phyloP scores from a whole-genome alignment of 768 basidiomycete genomes.

The Sistotremastrum suecicum region DNA sequence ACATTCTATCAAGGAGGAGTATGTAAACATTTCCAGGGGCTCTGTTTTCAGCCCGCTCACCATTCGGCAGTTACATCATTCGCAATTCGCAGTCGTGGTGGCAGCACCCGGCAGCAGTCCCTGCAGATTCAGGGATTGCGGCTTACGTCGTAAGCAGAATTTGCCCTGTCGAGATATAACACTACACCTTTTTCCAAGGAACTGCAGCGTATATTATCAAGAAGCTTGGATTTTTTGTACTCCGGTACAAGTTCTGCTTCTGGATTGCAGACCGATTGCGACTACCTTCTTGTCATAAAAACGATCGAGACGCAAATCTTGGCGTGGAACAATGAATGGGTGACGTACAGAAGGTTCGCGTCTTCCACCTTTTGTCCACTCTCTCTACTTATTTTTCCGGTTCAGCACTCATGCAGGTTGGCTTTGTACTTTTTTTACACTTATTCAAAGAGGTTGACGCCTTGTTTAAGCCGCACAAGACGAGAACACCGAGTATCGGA shows the following conservation, averaged over 20 bases:
- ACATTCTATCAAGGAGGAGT: constrained; percentile 88
- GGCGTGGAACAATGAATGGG: constrained; percentile 44
- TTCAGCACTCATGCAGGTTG: constrained; percentile 11
- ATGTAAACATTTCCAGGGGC: constrained; percentile 18
- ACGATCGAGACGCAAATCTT: constrained; percentile 70
- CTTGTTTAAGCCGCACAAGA: no score
- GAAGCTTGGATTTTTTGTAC: constrained; percentile 84
- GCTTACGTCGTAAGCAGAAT: constrained; percentile 54
- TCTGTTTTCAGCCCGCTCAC: constrained; percentile 3
- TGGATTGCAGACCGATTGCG: constrained; percentile 70
- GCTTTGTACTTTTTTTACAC: constrained; percentile 11
- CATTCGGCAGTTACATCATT: constrained; percentile 57
- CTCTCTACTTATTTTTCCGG: background rate
- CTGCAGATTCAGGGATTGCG: constrained; percentile 55
- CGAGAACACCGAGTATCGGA: constrained; percentile 26
- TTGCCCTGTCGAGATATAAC: background rate
- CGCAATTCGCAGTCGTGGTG: constrained; percentile 71
- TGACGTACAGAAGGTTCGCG: constrained; percentile 7
- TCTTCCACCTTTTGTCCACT: background rate
- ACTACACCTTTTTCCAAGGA: constrained; percentile 31
- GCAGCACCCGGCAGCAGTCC: constrained; percentile 43
- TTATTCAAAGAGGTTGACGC: no score
- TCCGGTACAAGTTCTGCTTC: constrained; percentile 66
- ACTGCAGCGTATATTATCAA: constrained; percentile 76
- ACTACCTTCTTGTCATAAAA: constrained; percentile 75